phyloP scores from a whole-genome alignment of 352 stramenopile genomes.

The Pythium volutum region DNA sequence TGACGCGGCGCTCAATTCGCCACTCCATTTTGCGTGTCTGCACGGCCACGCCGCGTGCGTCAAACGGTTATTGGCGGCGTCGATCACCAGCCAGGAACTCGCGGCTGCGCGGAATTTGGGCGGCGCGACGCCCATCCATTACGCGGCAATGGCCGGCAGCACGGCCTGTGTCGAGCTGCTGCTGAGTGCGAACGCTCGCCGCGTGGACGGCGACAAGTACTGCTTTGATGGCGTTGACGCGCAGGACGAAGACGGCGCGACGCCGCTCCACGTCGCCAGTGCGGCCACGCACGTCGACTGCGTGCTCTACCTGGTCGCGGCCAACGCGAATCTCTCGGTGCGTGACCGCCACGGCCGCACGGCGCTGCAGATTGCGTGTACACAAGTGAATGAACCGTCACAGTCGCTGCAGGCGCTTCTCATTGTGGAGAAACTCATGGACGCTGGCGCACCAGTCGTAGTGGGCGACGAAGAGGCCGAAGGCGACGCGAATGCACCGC shows the following conservation, averaged over 20 bases:
- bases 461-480: conserved; percentile 13
- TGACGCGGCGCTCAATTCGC: conserved; percentile 48
- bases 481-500: background rate
- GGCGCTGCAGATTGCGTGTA: conserved; percentile 45
- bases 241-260: conserved; percentile 41
- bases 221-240: conserved; percentile 52
- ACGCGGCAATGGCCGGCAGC: conserved; percentile 41
- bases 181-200: conserved; percentile 47
- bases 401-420: conserved; percentile 28
- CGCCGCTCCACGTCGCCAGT: conserved; percentile 61
- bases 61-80: conserved; percentile 22
- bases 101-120: conserved; percentile 36
- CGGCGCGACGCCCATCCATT: conserved; percentile 53
- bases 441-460: conserved; percentile 32
- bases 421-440: conserved; percentile 52
- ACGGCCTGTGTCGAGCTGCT: conserved; percentile 56
- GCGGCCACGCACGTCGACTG: conserved; percentile 35
- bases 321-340: conserved; percentile 42
- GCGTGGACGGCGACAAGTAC: conserved; percentile 38
- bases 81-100: conserved; percentile 13
- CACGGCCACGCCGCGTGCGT: conserved; percentile 27
- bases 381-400: conserved; percentile 39
- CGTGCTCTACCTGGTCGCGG: conserved; percentile 59
- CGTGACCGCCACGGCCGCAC: conserved; percentile 31
- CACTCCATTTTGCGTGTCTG: conserved; percentile 59